These are phyloP conservation scores for Melampsora abietis-canadensis DNA, from an alignment of 1,284 basidiomycete genomes.

Conservation along the genomic window DNA sequence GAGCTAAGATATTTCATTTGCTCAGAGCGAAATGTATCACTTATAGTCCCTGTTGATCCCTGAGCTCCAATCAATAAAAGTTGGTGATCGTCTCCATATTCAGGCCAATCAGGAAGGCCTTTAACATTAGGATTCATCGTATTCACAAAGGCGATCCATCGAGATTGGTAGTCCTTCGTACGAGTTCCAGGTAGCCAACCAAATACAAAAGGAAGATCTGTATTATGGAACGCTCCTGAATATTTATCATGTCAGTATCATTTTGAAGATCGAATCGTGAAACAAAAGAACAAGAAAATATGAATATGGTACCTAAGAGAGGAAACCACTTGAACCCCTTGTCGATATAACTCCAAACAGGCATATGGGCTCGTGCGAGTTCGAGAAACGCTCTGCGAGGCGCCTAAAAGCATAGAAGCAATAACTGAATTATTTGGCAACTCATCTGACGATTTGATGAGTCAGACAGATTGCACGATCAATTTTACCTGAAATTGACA, in stretches of 20 bases:
- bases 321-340: not conserved
- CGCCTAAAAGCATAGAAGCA: not conserved
- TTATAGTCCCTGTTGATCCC: not conserved
- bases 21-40: not conserved
- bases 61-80: not conserved
- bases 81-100: not conserved
- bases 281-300: too few relatives aligned
- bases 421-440: too few relatives aligned
- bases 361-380: not conserved
- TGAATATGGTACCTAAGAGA: not conserved
- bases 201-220: too few relatives aligned
- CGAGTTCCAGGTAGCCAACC: not conserved
- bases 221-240: too few relatives aligned
- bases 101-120: not conserved
- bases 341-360: constrained; percentile 13
- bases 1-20: too few relatives aligned
- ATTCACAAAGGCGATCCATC: constrained; percentile 14
- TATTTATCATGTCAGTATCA: too few relatives aligned
- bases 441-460: not conserved
- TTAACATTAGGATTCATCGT: not conserved
- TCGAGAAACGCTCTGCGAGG: not conserved
- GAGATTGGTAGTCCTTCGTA: constrained; percentile 1
- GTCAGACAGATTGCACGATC: not conserved
- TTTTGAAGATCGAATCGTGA: too few relatives aligned
- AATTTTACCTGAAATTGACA: not conserved